phyloP scores from a whole-genome alignment of 2,329 filamentous ascomycete genomes.

The Phyllosticta citriasiana region DNA sequence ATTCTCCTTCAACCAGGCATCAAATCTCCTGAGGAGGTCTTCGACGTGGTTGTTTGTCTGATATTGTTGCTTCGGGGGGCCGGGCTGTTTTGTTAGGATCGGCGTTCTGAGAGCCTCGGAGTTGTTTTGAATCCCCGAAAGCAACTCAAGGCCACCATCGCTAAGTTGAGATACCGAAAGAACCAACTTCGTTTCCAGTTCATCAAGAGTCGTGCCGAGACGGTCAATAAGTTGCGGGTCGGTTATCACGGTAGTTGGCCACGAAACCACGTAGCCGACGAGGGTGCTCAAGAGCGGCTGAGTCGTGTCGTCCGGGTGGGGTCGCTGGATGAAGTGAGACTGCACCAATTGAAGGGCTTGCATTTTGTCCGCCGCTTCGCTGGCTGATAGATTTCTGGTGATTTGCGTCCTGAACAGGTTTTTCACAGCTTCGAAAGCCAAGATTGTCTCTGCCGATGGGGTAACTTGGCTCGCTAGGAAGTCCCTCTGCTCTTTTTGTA shows the following conservation, averaged over 20 bases:
- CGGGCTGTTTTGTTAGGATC: neutral
- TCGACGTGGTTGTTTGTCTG: neutral
- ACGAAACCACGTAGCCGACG: neutral
- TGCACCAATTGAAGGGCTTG: neutral
- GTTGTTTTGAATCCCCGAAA: no score
- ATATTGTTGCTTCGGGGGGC: neutral
- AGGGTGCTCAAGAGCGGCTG: neutral
- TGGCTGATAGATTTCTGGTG: neutral
- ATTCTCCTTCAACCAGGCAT: neutral
- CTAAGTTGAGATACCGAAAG: neutral
- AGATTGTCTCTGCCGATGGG: neutral
- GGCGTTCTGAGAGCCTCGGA: no score
- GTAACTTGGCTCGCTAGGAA: neutral
- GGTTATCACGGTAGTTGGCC: neutral
- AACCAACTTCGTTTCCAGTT: neutral
- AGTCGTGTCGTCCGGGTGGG: neutral
- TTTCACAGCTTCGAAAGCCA: neutral
- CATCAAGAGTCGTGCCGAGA: neutral
- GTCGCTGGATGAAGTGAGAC: neutral
- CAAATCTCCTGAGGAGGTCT: neutral
- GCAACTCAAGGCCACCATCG: neutral
- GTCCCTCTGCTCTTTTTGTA: neutral
- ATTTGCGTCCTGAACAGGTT: neutral
- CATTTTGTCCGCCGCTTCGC: neutral
- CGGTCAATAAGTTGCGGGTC: neutral